Percentiles rank a stretch among this genome's conserved stretches.
phyloP scores from a whole-genome alignment of 2,329 filamentous ascomycete species.

The Podosphaera xanthii region DNA sequence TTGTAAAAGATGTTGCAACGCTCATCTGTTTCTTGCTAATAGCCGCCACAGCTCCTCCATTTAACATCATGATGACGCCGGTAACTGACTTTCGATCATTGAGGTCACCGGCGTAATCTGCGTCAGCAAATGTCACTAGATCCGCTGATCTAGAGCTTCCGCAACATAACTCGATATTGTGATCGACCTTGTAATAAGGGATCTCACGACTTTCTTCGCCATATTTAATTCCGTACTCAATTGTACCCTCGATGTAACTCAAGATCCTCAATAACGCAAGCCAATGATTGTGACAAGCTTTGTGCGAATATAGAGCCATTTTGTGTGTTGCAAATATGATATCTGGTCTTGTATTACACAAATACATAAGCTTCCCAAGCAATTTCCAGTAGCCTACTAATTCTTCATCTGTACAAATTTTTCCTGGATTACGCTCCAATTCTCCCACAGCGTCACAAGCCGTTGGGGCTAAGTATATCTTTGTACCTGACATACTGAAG shows the following conservation, averaged over 20 bases:
- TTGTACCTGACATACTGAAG: background rate
- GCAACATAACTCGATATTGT: background rate
- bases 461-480: background rate
- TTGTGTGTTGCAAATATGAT: background rate
- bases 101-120: too few relatives aligned
- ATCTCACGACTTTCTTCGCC: background rate
- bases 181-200: background rate
- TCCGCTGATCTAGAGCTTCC: background rate
- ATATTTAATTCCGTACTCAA: background rate
- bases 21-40: too few relatives aligned
- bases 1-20: too few relatives aligned
- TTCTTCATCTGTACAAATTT: too few relatives aligned
- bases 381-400: too few relatives aligned
- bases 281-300: background rate
- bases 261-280: background rate
- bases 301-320: background rate
- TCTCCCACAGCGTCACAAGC: background rate
- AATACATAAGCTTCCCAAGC: background rate
- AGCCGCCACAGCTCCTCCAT: too few relatives aligned
- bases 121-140: background rate
- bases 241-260: background rate
- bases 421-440: background rate
- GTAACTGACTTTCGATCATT: too few relatives aligned
- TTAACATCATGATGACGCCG: too few relatives aligned
- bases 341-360: background rate